Evolutionary conservation across 192 early-diverging fungal genomes (phyloP), one percentile per base, ranked within the genome.

Genomic region (Tieghemiomyces parasiticus): DNA sequence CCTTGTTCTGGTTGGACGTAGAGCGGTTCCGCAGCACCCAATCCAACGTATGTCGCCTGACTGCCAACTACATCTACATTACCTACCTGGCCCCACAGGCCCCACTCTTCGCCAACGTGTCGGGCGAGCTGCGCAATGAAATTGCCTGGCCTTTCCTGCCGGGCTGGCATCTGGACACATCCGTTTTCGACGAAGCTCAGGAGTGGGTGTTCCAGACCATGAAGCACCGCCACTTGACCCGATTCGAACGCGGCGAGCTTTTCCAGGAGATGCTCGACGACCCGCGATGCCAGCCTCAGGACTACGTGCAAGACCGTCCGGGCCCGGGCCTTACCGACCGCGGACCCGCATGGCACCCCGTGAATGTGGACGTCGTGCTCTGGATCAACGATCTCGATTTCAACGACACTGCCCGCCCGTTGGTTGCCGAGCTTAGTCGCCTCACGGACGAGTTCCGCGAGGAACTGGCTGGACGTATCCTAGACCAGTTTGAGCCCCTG

Each of bases 1-100:
- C 89, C 20, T 64, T 91, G 50, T 92, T 93, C 70, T 89, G 86
- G 67, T 60, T 93, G 48, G 89, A 91, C 53, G 84, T 90, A 10
- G 91, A 93, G 66, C 67, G 87, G 1, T 87, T 89, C 64, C 71
- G 81, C 31, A 64, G 67, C 28, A 70, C 65, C 28, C 67, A 68
- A 66, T 71, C 74, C 2, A 71, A 67, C 38, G 69, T 76, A 69
- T 68, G 69, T 29, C 64, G 74, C 14, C 69, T 76, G 8, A 58
- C 72, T 28, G 80, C 82, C 30, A 78, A 75, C 60, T 84, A 90
- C 62, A 88, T 93, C 48, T 89, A 85, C 63, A 66, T 82, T 35
- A 88, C 77, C 34, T 93, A 91, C 65, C 65, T 93, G 16, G 74
- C 79, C 58, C 63, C 75, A 2, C 66, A 61, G 16, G 80, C 79